Base-by-base conservation (phyloP, 257 asterid genomes). In the Lavandula angustifolia region DNA sequence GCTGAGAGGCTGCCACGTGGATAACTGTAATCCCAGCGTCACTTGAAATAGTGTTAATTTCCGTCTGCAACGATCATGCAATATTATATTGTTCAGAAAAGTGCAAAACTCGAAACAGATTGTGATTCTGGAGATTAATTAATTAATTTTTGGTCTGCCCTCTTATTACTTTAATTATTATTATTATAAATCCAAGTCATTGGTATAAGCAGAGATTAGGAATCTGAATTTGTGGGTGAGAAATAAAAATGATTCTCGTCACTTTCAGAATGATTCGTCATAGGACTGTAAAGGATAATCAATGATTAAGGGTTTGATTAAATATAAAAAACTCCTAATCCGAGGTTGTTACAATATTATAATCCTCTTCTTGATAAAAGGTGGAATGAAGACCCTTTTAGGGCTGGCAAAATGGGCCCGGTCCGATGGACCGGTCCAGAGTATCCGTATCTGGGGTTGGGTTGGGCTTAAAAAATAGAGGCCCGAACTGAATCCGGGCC, bases 1-100 rank as follows among this genome's bases (percentile, higher is more conserved):
- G 84, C 60, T 31, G 75, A 72, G 64, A 57, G 58, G 31, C 37
- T 32, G 72, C 79, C 84, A 75, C 79, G 81, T 76, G 75, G 67
- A 52, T 59, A 32, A 52, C 57, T 18, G 74, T 71, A 74, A 51
- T 68, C 56, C 56, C 69, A 49, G 44, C 51, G 9, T 7, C 52
- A 12, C 40, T 35, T 18, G 8, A 13, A 9, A 50, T 38, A 35
- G 12, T 7, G 29, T 54, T 71, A 51, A 9, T 11, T 64, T 29
- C n/a, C 35, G 57, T 18, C 38, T 16, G 37, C 17, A 42, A 42
- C 1, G 6, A 33, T 55, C 13, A 32, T 52, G 22, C n/a, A 52
- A 3, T 57, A 34, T 13, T 18, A 22, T 29, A 56, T 2, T 48
- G 43, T 34, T 47, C 29, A 17, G 8, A 34, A 41, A 40, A 13